Evolutionary conservation across 1,284 basidiomycete genomes (phyloP).

Genomic region (Inonotus obliquus): DNA sequence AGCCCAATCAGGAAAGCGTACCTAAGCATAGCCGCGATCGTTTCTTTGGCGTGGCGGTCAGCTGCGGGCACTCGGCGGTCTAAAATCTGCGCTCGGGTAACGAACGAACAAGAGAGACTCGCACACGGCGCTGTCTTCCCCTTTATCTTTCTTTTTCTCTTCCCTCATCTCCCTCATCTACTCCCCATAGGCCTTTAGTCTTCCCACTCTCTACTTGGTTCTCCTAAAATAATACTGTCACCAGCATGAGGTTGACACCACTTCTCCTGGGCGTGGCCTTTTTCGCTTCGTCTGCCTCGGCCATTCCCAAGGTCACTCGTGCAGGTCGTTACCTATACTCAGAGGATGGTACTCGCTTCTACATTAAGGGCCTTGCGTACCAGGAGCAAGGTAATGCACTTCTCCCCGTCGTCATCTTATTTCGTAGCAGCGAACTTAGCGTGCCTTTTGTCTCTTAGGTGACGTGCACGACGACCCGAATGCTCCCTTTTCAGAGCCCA

Average conservation of each 20-base stretch:
- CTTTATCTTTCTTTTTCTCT: neutral
- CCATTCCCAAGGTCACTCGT: conserved; percentile 57
- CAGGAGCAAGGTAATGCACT: conserved; percentile 75
- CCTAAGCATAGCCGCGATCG: neutral
- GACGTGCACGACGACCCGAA: conserved; percentile 35
- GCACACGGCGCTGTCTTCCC: neutral
- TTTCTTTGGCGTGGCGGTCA: no score
- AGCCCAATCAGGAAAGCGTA: no score
- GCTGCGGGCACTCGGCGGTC: neutral
- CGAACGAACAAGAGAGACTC: neutral
- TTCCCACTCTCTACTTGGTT: neutral
- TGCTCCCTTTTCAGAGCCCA: conserved; percentile 77
- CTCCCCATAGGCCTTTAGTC: neutral
- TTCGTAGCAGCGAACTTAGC: neutral
- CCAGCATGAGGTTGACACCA: conserved; percentile 5
- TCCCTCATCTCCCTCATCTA: neutral
- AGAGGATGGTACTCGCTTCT: conserved; percentile 72
- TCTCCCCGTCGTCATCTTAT: conserved; percentile 20
- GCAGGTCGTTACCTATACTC: conserved; percentile 77
- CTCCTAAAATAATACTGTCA: neutral
- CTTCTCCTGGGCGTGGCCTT: conserved; percentile 20
- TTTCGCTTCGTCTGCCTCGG: conserved; percentile 39
- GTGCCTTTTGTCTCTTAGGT: conserved; percentile 21
- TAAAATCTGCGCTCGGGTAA: neutral
- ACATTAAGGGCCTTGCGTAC: conserved; percentile 90